phyloP scores from a whole-genome alignment of 2,329 filamentous ascomycete genomes.

The Fusarium xyrophilum region DNA sequence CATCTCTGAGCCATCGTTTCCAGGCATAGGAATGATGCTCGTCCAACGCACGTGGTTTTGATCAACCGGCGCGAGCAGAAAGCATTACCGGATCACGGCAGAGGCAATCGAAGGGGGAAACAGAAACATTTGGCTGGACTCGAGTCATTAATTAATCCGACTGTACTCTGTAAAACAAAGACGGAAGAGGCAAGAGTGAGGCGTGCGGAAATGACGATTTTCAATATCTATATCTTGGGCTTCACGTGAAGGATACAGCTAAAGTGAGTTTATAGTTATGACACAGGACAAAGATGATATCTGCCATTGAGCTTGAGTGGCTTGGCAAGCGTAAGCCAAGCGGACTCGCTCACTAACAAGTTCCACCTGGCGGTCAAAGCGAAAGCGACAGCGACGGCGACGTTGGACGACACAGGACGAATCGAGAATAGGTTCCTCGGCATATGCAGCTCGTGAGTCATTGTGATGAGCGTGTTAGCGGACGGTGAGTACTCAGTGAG shows the following conservation, averaged over 20 bases:
- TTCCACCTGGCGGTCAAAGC: not conserved
- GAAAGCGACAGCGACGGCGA: not conserved
- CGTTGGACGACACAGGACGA: not conserved
- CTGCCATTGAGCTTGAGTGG: not conserved
- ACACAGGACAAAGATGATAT: not conserved
- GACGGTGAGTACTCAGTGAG: conserved; percentile 6
- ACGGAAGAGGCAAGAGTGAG: not conserved
- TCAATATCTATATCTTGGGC: not conserved
- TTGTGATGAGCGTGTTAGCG: conserved; percentile 6
- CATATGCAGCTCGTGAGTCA: conserved; percentile 1
- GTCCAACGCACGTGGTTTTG: conserved; percentile 23
- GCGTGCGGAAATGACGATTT: not conserved
- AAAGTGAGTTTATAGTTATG: not conserved
- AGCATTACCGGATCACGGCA: conserved; percentile 2
- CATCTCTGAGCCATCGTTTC: conserved; percentile 13
- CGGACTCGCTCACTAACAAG: not conserved
- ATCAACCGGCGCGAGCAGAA: not conserved
- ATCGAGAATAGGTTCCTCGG: not conserved
- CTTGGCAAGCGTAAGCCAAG: not conserved
- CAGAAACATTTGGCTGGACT: not conserved
- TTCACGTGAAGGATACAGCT: not conserved
- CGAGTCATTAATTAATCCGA: not conserved
- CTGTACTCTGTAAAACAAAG: not conserved
- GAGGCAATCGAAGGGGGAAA: not conserved
- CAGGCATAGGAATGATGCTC: conserved; percentile 12